These are phyloP conservation scores for Aspergillus fischeri DNA, from an alignment of 2,329 filamentous ascomycete genomes.

Conservation along the genomic window DNA sequence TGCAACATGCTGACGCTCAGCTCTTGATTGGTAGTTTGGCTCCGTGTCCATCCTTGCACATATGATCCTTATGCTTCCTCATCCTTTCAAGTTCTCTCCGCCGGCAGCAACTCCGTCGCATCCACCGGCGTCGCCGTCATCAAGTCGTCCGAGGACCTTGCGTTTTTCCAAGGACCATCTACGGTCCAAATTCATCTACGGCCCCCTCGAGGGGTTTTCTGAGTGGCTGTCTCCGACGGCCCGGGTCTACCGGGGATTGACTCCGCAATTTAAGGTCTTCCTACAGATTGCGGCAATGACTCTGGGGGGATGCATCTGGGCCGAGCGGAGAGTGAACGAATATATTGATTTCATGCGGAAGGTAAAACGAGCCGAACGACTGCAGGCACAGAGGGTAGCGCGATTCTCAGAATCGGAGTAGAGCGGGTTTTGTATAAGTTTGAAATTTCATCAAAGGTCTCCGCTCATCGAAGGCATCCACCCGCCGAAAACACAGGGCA, in stretches of 20 bases:
- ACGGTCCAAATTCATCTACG: constrained; percentile 32
- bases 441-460: background rate
- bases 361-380: constrained; percentile 39
- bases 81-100: constrained; percentile 38
- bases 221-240: constrained; percentile 42
- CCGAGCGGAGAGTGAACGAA: constrained; percentile 43
- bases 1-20: background rate
- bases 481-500: background rate
- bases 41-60: constrained; percentile 45
- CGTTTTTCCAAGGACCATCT: constrained; percentile 28
- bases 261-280: constrained; percentile 48
- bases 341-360: constrained; percentile 43
- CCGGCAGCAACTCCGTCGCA: constrained; percentile 25
- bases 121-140: constrained; percentile 10
- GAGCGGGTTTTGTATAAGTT: background rate
- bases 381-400: constrained; percentile 26
- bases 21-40: constrained; percentile 32
- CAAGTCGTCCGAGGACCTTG: constrained; percentile 15
- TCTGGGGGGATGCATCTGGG: constrained; percentile 47
- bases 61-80: constrained; percentile 41
- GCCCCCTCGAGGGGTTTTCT: constrained; percentile 47
- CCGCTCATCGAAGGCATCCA: background rate
- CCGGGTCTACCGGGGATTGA: constrained; percentile 45
- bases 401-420: constrained; percentile 13
- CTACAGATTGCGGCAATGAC: constrained; percentile 47